Evolutionary conservation across 2,329 filamentous ascomycete genomes (phyloP).

Genomic region (Fusarium sp.): DNA sequence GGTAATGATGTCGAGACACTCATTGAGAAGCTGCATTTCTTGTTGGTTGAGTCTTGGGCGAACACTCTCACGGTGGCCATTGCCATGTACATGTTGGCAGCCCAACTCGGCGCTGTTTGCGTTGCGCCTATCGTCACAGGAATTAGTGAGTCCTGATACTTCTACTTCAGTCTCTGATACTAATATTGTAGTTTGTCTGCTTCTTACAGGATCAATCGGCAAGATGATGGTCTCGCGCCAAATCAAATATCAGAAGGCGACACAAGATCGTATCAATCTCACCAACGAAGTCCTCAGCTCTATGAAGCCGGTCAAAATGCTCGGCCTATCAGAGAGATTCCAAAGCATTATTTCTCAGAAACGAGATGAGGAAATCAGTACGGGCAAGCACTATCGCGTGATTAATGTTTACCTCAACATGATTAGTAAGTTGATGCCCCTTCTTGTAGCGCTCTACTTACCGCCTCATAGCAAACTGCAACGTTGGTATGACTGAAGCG

Average conservation of each 20-base stretch:
- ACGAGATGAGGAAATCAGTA: conserved; percentile 45
- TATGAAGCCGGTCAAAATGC: conserved; percentile 53
- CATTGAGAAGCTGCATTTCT: conserved; percentile 43
- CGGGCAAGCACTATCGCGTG: conserved; percentile 45
- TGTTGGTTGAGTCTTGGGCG: conserved; percentile 51
- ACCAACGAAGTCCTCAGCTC: conserved; percentile 50
- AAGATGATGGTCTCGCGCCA: conserved; percentile 48
- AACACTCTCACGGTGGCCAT: conserved; percentile 50
- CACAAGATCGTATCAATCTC: conserved; percentile 51
- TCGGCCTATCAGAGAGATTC: conserved; percentile 49
- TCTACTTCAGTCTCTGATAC: accelerated
- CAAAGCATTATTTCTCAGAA: conserved; percentile 42
- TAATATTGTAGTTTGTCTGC: conserved; percentile 39
- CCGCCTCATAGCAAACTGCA: conserved; percentile 42
- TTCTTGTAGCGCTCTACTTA: background rate
- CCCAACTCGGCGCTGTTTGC: conserved; percentile 52
- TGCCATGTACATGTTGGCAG: conserved; percentile 49
- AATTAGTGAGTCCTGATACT: conserved; percentile 42
- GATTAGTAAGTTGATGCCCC: conserved; percentile 40
- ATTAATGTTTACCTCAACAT: conserved; percentile 47
- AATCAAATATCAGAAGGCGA: conserved; percentile 51
- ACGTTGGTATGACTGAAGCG: conserved; percentile 46
- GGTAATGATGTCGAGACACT: conserved; percentile 51
- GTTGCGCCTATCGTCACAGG: conserved; percentile 51
- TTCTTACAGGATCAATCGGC: conserved; percentile 41